Base-by-base conservation (phyloP, 768 basidiomycete genomes). In the Kwoniella heveanensis region DNA sequence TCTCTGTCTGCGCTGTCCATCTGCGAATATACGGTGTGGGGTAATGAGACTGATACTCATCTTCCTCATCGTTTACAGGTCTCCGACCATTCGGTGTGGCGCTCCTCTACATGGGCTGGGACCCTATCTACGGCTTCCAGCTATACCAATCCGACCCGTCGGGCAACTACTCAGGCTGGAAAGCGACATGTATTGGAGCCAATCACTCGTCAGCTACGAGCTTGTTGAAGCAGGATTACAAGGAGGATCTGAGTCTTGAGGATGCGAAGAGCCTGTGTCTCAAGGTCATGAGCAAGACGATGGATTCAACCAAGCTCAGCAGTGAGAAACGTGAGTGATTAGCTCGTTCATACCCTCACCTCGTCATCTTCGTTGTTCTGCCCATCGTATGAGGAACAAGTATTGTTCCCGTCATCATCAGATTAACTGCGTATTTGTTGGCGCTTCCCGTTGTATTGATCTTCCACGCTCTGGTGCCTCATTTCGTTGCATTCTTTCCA, bases 81-180 rank as follows among this genome's bases (percentile, higher is more conserved):
- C 87, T 99, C 17, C 91, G 96, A 47, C 96, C 96, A 19, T 99
- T 97, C 81, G 96, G 96, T 72, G 96, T 98, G 22, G 96, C 95
- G 37, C 83, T 99, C 48, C 86, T 99, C 37, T 98, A 98, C 70
- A 93, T 95, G 10, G 96, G 96, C 51, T 93, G 92, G 79, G 96
- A 99, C 82, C 88, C 92, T 51, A 90, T 96, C 79, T 92, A 97
- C 81, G 82, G 87, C 61, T 96, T 98, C 85, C 96, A 99, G 79
- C 86, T 99, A 24, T 99, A 98, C 83, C 93, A 96, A 80, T 93
- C 92, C 7, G 96, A 98, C 78, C 96, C 95, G 1, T 95, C 92
- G 49, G 96, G 96, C 12, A 99, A 98, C 82, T 99, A 97, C 81
- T 90, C 89, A 0, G 95, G 95, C 13, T 97, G 94, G 84, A 98